Evolutionary conservation across 2,329 filamentous ascomycete genomes (phyloP).

Genomic region (Tolypocladium tundrense): DNA sequence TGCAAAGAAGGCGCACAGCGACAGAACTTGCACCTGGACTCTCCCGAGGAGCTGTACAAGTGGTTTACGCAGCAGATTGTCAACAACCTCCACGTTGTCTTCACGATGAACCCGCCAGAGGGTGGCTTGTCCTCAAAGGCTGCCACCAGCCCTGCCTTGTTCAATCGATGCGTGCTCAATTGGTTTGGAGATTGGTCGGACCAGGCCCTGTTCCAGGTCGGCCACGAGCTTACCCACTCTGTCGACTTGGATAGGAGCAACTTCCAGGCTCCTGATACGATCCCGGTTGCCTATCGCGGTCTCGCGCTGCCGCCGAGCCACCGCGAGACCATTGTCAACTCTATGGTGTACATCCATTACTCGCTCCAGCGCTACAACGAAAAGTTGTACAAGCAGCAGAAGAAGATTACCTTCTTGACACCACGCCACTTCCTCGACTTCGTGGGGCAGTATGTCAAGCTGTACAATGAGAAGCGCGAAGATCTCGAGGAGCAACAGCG

Average conservation of each 20-base stretch:
- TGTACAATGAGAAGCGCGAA: conserved; percentile 97
- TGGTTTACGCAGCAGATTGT: conserved; percentile 99
- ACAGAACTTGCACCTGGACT: conserved; percentile 89
- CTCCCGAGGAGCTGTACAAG: conserved; percentile 98
- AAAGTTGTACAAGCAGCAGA: conserved; percentile 83
- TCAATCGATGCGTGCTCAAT: conserved; percentile 99
- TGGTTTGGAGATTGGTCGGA: conserved; percentile 99
- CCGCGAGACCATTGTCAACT: conserved; percentile 86
- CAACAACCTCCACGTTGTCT: conserved; percentile 97
- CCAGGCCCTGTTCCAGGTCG: conserved; percentile 96
- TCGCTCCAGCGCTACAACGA: conserved; percentile 84
- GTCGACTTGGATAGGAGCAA: conserved; percentile 85
- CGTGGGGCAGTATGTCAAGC: conserved; percentile 90
- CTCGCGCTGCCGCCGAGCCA: conserved; percentile 79
- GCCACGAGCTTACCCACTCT: conserved; percentile 89
- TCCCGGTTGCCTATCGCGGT: conserved; percentile 85
- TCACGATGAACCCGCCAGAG: conserved; percentile 99
- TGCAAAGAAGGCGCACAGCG: conserved; percentile 97
- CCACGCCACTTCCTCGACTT: conserved; percentile 97
- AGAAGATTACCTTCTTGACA: conserved; percentile 84
- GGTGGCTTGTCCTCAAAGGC: conserved; percentile 92
- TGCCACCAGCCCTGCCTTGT: conserved; percentile 91
- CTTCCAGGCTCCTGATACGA: conserved; percentile 78
- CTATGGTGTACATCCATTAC: conserved; percentile 98
- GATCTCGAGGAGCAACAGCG: conserved; percentile 97